Base-by-base conservation (phyloP, 179 eudicot species). In the Heliamphora pulchella region DNA sequence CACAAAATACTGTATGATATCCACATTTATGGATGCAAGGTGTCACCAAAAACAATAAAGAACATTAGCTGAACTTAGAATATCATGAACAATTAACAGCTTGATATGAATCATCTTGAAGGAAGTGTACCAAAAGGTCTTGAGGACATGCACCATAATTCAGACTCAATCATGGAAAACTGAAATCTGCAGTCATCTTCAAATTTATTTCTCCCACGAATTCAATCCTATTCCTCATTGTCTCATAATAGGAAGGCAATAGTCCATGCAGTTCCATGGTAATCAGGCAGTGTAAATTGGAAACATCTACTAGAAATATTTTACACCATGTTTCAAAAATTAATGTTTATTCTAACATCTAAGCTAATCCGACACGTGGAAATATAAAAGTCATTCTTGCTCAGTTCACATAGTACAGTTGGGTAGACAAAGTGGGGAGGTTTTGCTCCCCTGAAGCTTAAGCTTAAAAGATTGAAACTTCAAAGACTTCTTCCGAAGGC, bases 391-490 rank as follows among this genome's bases (percentile, higher is more conserved):
- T 63, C 47, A 54, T 4, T 18, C 39, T 67, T 74, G 10, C 6
- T 22, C 15, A 54, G 47, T 74, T 31, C 48, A 53, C 44, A 54
- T 74, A 17, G 63, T 53, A 53, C 4, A 44, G 63, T 31, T 74
- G 31, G 77, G 63, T 39, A 53, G 63, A 69, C 54, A 46, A 69
- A 69, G 31, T 39, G 74, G 31, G 5, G 9, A 20, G 44, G 8
- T 71, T 73, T 54, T 53, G 76, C 9, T 51, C 53, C 53, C 76
- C 13, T n/a, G 76, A 73, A 73, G 15, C 46, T 51, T 73, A 13
- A 13, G 20, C 3, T 71, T 48, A 50, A n/a, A 54, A 53, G 63
- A 54, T 74, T 15, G 6, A 22, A 4, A 31, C n/a, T 20, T 22
- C 15, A 51, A 71, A 8, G 11, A 73, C 46, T 51, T 53, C 76